These are phyloP conservation scores for Trichocomaceae sp. DNA, from an alignment of 2,329 filamentous ascomycete species.

Conservation along the genomic window DNA sequence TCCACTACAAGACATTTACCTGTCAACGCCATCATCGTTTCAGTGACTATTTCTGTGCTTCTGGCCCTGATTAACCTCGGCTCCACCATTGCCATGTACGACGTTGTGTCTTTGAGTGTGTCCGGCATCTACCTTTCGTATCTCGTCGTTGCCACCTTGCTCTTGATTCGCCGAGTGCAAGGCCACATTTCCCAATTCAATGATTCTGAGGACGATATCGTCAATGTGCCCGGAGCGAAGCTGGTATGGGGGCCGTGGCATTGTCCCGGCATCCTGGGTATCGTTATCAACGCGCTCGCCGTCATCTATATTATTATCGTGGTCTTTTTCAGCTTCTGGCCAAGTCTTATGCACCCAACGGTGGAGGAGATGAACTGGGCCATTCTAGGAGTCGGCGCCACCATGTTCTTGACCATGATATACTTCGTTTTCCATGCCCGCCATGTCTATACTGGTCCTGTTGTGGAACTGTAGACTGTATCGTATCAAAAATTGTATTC, in stretches of 20 bases:
- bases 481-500: too few species aligned
- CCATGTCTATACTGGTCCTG: slow-evolving; percentile 28
- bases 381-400: slow-evolving; percentile 37
- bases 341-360: slow-evolving; percentile 30
- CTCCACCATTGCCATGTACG: slow-evolving; percentile 48
- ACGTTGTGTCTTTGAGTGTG: slow-evolving; percentile 48
- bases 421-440: slow-evolving; percentile 36
- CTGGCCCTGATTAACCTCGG: slow-evolving; percentile 46
- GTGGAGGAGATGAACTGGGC: slow-evolving; percentile 43
- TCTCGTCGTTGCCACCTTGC: slow-evolving; percentile 38
- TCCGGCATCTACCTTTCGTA: slow-evolving; percentile 48
- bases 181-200: slow-evolving; percentile 16
- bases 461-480: slow-evolving; percentile 18
- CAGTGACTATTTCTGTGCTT: slow-evolving; percentile 29
- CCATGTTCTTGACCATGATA: slow-evolving; percentile 34
- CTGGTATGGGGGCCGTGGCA: slow-evolving; percentile 27
- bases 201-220: slow-evolving; percentile 16
- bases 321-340: slow-evolving; percentile 47
- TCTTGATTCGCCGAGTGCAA: slow-evolving; percentile 37
- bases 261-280: slow-evolving; percentile 30
- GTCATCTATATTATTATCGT: slow-evolving; percentile 42
- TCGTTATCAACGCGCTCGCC: slow-evolving; percentile 39
- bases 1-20: slow-evolving; percentile 36
- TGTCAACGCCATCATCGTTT: slow-evolving; percentile 32
- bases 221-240: slow-evolving; percentile 23